Conservation (phyloP, 495 filamentous ascomycete species). For the Sabuloglossum arenarium region DNA sequence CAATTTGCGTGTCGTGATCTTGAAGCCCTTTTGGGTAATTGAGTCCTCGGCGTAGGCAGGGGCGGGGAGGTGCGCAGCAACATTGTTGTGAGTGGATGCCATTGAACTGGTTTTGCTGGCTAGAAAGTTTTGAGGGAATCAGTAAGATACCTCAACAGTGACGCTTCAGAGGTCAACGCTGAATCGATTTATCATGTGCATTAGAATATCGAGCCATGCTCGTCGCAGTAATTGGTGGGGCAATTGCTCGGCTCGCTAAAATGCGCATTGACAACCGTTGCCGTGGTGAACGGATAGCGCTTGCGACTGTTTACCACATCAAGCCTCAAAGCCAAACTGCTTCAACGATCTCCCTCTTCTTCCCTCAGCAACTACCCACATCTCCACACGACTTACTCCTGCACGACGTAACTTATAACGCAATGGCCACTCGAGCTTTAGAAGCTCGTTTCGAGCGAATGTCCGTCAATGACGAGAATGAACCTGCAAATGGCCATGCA, state of each 20-base stretch:
- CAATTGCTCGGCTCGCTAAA: background rate
- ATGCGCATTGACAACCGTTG: background rate
- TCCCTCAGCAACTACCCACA: background rate
- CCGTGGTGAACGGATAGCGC: background rate
- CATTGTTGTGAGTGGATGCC: background rate
- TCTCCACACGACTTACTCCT: background rate
- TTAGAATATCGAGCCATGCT: background rate
- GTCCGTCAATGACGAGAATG: constrained; percentile 66
- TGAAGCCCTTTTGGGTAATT: constrained; percentile 34
- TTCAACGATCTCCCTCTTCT: background rate
- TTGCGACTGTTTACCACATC: background rate
- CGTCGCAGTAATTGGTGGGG: background rate
- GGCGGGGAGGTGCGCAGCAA: background rate
- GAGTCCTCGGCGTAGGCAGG: background rate
- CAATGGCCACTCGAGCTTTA: constrained; percentile 38
- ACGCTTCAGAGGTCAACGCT: background rate
- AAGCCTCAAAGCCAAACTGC: background rate
- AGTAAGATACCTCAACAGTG: background rate
- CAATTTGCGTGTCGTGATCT: constrained; percentile 57
- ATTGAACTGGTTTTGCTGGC: background rate
- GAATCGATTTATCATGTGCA: background rate
- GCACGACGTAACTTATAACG: background rate
- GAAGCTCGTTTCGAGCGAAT: constrained; percentile 69
- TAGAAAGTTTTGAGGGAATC: background rate
- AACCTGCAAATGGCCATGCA: constrained; percentile 24